Percentiles rank a stretch among this genome's conserved stretches.
phyloP scores from a whole-genome alignment of 2,329 filamentous ascomycete genomes.

The Aureobasidium sp. region DNA sequence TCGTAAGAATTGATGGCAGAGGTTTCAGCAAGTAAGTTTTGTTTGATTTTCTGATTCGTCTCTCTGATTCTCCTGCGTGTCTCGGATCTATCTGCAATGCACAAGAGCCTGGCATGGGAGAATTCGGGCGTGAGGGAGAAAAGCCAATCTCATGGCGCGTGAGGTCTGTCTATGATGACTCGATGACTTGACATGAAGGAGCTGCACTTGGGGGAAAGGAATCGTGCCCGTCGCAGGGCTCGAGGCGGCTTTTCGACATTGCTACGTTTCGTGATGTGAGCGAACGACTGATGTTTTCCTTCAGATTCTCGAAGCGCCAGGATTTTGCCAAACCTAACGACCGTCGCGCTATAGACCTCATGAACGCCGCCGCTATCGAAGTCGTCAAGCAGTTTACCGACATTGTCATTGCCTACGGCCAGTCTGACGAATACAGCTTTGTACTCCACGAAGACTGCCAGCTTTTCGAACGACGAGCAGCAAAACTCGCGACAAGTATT shows the following conservation, averaged over 20 bases:
- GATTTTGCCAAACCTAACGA: conserved; percentile 91
- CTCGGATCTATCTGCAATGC: neutral
- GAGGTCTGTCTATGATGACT: no score
- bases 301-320: conserved; percentile 74
- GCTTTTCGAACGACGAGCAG: conserved; percentile 78
- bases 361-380: conserved; percentile 86
- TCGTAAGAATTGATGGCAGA: conserved; percentile 86
- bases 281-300: neutral
- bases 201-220: no score
- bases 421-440: conserved; percentile 94
- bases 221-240: no score
- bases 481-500: conserved; percentile 84
- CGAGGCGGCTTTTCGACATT: no score
- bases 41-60: neutral
- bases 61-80: neutral
- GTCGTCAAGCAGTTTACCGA: conserved; percentile 81
- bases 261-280: neutral
- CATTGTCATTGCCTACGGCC: conserved; percentile 79
- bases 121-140: neutral
- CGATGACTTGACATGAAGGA: no score
- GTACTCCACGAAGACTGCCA: conserved; percentile 76
- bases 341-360: conserved; percentile 74
- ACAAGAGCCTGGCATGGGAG: neutral
- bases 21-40: conserved; percentile 79
- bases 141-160: no score